Base-by-base conservation (phyloP, 2,329 filamentous ascomycete genomes). In the Trichoderma citrinoviride region DNA sequence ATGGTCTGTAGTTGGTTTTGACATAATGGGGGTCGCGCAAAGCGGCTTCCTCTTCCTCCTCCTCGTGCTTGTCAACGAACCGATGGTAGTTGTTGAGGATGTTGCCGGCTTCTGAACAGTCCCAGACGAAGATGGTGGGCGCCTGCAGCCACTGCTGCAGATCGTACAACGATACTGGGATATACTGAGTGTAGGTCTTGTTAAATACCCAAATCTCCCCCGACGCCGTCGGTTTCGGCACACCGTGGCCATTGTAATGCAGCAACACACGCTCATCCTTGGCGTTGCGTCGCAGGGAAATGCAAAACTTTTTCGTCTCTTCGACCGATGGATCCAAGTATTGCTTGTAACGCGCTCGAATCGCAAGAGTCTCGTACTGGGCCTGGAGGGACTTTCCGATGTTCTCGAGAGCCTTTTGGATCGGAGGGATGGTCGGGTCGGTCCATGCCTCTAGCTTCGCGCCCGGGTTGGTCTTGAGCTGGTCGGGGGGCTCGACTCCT, bases 141-240 rank as follows among this genome's bases (percentile, higher is more conserved):
- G 93, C 94, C 67, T 94, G 93, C 7, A 99, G 86, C 95, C 95
- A 99, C 65, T 91, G 90, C 77, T 98, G 94, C 50, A 99, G 80
- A 74, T 99, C 95, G 73, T 96, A 97, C 8, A 99, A 81, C 1
- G 94, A 97, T 49, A 99, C 91, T 0, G 95, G 95, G 47, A 99
- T 99, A 75, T 99, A 99, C 77, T 99, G 95, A 0, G 95, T 99
- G 75, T 97, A 99, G 70, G 92, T 98, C 71, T 95, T 94, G 78
- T 99, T 99, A 77, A 99, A 99, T 5, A 98, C 96, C 95, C 95
- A 99, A 21, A 99, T 96, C 77, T 99, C 95, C 15, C 95, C 95
- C 5, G 94, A 97, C 3, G 91, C 88, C 0, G 95, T 99, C 3
- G 95, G 95, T 73, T 97, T 92, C 1, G 95, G 95, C 12, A 99